Evolutionary conservation across 139 green algal genomes (phyloP), one percentile per base, ranked within the genome.

Genomic region (Chlorella sp.): DNA sequence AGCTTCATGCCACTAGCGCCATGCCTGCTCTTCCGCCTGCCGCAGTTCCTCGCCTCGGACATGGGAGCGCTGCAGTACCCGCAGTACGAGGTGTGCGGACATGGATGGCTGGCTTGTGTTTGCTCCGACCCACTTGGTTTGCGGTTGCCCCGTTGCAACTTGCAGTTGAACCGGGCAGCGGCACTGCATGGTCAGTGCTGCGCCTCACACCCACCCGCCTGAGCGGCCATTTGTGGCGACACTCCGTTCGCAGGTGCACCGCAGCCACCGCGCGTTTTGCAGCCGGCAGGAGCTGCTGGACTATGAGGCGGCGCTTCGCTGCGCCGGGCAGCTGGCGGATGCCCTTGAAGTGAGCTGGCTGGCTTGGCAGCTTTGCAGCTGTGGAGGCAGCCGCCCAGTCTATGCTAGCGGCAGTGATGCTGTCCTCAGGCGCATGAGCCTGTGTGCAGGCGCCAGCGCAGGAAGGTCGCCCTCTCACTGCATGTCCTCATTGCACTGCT

Each of bases 261-360:
- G 78, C 44, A 79, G 44, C 74, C 20, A 24, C 3, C 28, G 32
- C 41, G 79, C 68, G 24, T 98, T 97, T 48, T 9, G 44, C 32
- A 87, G 16, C 32, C 88, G 94, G 11, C 38, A 84, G 48, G 78
- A 87, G 22, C 89, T 98, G 81, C 83, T 96, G 83, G 84, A 88
- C 7, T 98, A 98, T 84, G 93, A 98, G 79, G 41, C 43, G 8
- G 92, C 94, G 5, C 86, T 98, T 32, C 1, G 22, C 32, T 85
- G 92, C 13, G 94, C 92, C 17, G 83, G 72, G 9, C 51, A 41
- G 28, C 85, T 98, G 74, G 85, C 92, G 11, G 84, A 81, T 16
- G 90, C 90, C 1, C 62, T 96, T 2, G 89, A 94, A 84, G 93
- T 77, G 26, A 89, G 36, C 51, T n/a, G n/a, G n/a, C n/a, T n/a